A percentile compares a stretch with the other conserved stretches of the same genome.
Conservation (phyloP, 352 stramenopile genomes). For the Phytophthora capsici region DNA sequence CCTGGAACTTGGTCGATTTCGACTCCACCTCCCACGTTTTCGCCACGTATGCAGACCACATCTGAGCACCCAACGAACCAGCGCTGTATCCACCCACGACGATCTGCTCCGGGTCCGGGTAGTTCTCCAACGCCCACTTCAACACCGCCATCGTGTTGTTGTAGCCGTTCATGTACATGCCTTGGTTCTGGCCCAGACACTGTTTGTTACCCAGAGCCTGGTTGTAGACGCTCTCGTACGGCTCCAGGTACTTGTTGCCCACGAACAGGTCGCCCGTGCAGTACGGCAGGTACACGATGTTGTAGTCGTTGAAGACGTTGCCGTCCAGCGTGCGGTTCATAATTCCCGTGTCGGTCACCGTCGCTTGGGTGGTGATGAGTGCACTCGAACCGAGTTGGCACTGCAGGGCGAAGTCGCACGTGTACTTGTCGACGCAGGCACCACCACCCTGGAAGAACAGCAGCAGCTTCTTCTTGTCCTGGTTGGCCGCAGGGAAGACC, state of each 20-base stretch:
- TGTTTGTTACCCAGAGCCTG: slow-evolving; percentile 40
- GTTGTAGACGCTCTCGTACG: slow-evolving; percentile 36
- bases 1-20: slow-evolving; percentile 46
- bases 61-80: slow-evolving; percentile 51
- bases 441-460: slow-evolving; percentile 66
- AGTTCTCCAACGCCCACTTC: slow-evolving; percentile 64
- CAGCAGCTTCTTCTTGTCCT: slow-evolving; percentile 60
- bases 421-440: slow-evolving; percentile 58
- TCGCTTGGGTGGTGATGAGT: slow-evolving; percentile 50
- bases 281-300: slow-evolving; percentile 73
- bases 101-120: slow-evolving; percentile 53
- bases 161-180: slow-evolving; percentile 63
- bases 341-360: slow-evolving; percentile 46
- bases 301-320: slow-evolving; percentile 71
- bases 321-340: slow-evolving; percentile 49
- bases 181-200: slow-evolving; percentile 42
- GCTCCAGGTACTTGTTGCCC: slow-evolving; percentile 38
- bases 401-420: slow-evolving; percentile 60
- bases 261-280: slow-evolving; percentile 70
- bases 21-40: slow-evolving; percentile 53
- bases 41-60: slow-evolving; percentile 40
- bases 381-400: slow-evolving; percentile 39
- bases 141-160: slow-evolving; percentile 64
- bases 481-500: slow-evolving; percentile 45
- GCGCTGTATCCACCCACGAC: slow-evolving; percentile 59